A percentile compares a stretch with the other conserved stretches of the same genome.
phyloP scores from a whole-genome alignment of 108 stramenopile genomes.

The Asterionellopsis glacialis region DNA sequence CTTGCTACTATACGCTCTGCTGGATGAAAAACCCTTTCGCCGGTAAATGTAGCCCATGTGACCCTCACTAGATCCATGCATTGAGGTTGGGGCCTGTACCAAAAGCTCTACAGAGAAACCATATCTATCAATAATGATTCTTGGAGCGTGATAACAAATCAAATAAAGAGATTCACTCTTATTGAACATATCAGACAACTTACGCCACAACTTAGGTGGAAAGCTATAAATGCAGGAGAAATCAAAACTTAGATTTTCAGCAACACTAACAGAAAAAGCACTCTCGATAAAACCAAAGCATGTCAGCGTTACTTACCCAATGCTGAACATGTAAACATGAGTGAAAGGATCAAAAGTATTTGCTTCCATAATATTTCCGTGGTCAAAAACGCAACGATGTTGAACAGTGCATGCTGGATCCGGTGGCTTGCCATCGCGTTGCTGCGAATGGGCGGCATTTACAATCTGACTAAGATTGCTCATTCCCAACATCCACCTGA shows the following conservation, averaged over 20 bases:
- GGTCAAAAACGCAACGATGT: slow-evolving; percentile 56
- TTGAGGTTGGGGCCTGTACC: slow-evolving; percentile 58
- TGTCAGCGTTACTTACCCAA: slow-evolving; percentile 55
- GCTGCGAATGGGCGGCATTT: slow-evolving; percentile 17
- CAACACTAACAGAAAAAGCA: neutral
- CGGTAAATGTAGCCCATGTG: slow-evolving; percentile 81
- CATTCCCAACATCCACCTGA: slow-evolving; percentile 81
- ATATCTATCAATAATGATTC: slow-evolving; percentile 60
- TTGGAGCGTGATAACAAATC: slow-evolving; percentile 78
- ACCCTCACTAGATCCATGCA: slow-evolving; percentile 86
- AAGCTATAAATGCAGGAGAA: slow-evolving; percentile 25
- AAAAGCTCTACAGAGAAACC: slow-evolving; percentile 78
- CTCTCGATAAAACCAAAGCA: neutral
- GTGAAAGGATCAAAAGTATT: slow-evolving; percentile 92
- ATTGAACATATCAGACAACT: slow-evolving; percentile 72
- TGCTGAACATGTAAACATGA: slow-evolving; percentile 98
- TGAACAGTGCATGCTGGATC: slow-evolving; percentile 13
- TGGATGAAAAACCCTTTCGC: slow-evolving; percentile 12
- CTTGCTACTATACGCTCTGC: too few relatives aligned
- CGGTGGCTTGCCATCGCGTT: neutral
- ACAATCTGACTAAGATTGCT: slow-evolving; percentile 61
- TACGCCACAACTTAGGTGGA: slow-evolving; percentile 64
- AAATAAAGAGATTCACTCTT: slow-evolving; percentile 48
- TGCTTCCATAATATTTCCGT: slow-evolving; percentile 82
- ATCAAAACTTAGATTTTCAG: neutral